phyloP scores from a whole-genome alignment of 306 rosid species.

The Cucumis melo region DNA sequence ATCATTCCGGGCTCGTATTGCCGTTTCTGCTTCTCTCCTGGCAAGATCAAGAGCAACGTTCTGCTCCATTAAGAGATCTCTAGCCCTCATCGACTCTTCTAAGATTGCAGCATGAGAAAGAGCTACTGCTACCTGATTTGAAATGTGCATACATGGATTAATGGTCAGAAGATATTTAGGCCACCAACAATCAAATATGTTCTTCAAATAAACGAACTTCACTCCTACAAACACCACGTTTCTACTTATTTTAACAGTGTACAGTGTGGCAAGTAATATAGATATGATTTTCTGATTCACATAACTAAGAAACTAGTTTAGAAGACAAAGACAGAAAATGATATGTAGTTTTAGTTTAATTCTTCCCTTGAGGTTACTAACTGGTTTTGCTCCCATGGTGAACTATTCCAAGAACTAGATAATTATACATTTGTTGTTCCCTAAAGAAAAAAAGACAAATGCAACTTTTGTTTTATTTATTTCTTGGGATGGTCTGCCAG shows the following conservation, averaged over 20 bases:
- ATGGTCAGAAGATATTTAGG: not conserved
- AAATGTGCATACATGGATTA: not conserved
- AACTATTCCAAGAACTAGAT: not conserved
- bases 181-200: not conserved
- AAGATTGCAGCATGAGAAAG: slow-evolving; percentile 97
- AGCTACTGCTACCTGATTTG: slow-evolving; percentile 86
- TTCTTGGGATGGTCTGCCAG: not conserved
- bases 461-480: not conserved
- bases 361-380: not conserved
- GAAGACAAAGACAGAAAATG: not conserved
- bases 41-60: slow-evolving; percentile 93
- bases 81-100: slow-evolving; percentile 98
- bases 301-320: not conserved
- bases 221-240: not conserved
- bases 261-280: not conserved
- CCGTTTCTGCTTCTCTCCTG: slow-evolving; percentile 98
- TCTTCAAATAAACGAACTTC: not conserved
- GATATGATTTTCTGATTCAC: not conserved
- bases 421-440: not conserved
- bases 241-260: not conserved
- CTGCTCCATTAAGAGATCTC: slow-evolving; percentile 90
- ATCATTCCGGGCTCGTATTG: slow-evolving; percentile 95
- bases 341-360: not conserved
- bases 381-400: not conserved
- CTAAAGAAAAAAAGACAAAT: not conserved